Conservation (phyloP, 257 asterid species). For the Solanum etuberosum region DNA sequence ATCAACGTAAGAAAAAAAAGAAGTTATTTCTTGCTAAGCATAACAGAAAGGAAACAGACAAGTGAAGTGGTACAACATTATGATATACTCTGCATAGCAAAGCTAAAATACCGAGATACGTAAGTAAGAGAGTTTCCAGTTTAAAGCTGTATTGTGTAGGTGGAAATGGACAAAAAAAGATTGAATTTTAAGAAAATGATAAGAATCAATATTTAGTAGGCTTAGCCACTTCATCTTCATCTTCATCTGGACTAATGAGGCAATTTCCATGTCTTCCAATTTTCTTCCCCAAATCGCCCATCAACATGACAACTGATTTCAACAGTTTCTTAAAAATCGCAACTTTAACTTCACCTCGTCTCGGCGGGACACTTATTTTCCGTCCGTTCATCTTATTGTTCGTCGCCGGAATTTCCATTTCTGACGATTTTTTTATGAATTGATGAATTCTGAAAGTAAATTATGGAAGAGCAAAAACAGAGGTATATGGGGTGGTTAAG, state of each 20-base stretch:
- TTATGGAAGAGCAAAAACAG: neutral
- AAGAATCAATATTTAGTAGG: neutral
- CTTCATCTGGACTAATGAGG: neutral
- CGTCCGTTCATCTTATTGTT: neutral
- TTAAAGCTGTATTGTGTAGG: neutral
- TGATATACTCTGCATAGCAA: neutral
- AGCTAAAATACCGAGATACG: neutral
- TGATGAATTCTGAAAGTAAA: neutral
- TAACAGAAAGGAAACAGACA: neutral
- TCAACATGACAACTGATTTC: neutral
- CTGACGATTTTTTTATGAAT: neutral
- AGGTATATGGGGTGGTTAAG: neutral
- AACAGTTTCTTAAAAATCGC: neutral
- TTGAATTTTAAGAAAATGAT: neutral
- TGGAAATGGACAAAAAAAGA: neutral
- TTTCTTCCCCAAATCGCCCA: neutral
- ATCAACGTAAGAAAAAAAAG: neutral
- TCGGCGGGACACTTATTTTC: neutral
- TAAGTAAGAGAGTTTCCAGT: neutral
- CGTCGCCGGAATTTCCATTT: neutral
- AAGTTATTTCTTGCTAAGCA: neutral
- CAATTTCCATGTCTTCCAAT: neutral
- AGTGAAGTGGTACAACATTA: neutral
- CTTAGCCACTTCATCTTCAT: too few relatives aligned
- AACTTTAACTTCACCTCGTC: neutral